Conservation (phyloP, 495 filamentous ascomycete genomes). For the Immersiella caudata region DNA sequence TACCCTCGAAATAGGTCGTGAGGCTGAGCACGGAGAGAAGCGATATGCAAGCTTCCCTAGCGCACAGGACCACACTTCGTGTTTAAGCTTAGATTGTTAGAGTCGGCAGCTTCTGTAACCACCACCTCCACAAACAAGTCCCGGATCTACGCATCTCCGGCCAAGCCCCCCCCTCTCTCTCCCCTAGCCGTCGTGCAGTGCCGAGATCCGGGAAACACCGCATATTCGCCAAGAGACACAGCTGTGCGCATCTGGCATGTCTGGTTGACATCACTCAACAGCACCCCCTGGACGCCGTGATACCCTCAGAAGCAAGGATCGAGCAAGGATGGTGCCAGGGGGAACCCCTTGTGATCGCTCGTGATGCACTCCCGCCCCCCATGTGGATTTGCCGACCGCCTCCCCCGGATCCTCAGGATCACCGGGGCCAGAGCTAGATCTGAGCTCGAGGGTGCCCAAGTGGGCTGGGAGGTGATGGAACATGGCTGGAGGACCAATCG, state of each 20-base stretch:
- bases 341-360: background rate
- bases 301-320: background rate
- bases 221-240: background rate
- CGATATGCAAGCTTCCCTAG: background rate
- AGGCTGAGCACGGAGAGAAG: background rate
- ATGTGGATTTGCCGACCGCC: background rate
- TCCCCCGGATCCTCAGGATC: slow-evolving; percentile 16
- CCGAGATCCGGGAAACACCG: slow-evolving; percentile 3
- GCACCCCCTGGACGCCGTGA: background rate
- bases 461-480: background rate
- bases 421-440: slow-evolving; percentile 1
- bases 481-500: slow-evolving; percentile 1
- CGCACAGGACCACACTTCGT: slow-evolving; percentile 8
- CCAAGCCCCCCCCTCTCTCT: background rate
- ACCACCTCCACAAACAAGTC: background rate
- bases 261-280: background rate
- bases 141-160: slow-evolving; percentile 14
- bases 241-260: background rate
- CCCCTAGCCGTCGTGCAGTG: background rate
- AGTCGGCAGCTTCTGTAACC: background rate
- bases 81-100: slow-evolving; percentile 7
- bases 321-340: background rate
- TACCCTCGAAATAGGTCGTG: slow-evolving; percentile 8
- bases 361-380: background rate
- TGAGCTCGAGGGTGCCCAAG: background rate